These are phyloP conservation scores for Podila horticola DNA, from an alignment of 192 early-diverging fungal genomes.

Conservation along the genomic window DNA sequence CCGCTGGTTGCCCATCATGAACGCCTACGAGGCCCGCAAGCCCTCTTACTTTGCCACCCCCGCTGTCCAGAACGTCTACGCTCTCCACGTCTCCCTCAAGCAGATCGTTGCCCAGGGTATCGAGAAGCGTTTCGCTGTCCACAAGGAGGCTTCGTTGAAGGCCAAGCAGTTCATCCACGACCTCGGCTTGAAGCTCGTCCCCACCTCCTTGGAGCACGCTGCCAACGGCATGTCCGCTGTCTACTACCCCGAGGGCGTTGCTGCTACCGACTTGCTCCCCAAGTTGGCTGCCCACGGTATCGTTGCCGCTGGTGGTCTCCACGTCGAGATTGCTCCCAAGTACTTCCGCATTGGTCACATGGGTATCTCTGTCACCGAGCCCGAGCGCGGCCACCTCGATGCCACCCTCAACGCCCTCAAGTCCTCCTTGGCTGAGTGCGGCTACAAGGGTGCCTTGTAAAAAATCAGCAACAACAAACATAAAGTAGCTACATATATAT, in stretches of 20 bases:
- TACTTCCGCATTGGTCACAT: conserved; percentile 97
- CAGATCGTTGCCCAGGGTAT: conserved; percentile 74
- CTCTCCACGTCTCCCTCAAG: conserved; percentile 85
- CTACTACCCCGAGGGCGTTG: conserved; percentile 88
- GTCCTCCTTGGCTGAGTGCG: conserved; percentile 65
- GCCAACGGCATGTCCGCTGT: conserved; percentile 86
- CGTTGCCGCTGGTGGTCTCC: conserved; percentile 93
- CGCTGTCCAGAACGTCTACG: conserved; percentile 91
- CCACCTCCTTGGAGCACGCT: conserved; percentile 60
- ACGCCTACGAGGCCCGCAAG: conserved; percentile 92
- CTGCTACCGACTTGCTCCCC: conserved; percentile 79
- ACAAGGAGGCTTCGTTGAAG: conserved; percentile 76
- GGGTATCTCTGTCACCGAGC: conserved; percentile 82
- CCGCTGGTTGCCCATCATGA: conserved; percentile 98
- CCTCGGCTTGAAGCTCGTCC: conserved; percentile 83
- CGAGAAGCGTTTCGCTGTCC: conserved; percentile 82
- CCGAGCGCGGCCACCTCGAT: conserved; percentile 72
- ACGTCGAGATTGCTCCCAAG: conserved; percentile 78
- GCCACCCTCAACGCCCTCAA: conserved; percentile 71
- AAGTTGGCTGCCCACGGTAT: conserved; percentile 83
- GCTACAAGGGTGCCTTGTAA: conserved; percentile 57
- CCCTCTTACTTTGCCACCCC: conserved; percentile 98
- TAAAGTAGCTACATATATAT: no score
- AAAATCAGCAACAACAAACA: not conserved
- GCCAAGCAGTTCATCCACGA: conserved; percentile 78